Evolutionary conservation across 148 eudicot species (phyloP).

Genomic region (Persicaria tinctoria): DNA sequence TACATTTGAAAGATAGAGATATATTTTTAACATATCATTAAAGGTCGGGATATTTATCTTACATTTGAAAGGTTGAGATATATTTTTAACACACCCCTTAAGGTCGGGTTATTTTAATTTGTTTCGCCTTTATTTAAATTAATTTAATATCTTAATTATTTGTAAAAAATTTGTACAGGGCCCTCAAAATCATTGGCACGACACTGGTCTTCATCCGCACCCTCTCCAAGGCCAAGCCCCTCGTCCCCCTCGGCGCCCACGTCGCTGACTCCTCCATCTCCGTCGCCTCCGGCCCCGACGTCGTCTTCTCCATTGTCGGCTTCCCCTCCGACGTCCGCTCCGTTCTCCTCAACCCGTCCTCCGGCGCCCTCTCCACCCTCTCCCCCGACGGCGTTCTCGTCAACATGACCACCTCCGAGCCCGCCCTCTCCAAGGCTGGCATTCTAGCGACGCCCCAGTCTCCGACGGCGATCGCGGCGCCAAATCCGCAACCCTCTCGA

Average conservation of each 20-base stretch:
- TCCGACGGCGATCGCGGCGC: slow-evolving; percentile 95
- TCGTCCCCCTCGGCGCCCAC: slow-evolving; percentile 52
- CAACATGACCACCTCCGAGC: slow-evolving; percentile 97
- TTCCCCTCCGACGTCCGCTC: slow-evolving; percentile 88
- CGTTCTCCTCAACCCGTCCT: slow-evolving; percentile 47
- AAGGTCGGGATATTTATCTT: too few relatives aligned
- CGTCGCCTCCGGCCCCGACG: slow-evolving; percentile 73
- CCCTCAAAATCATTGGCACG: too few relatives aligned
- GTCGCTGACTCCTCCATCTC: slow-evolving; percentile 47
- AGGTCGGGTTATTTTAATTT: too few relatives aligned
- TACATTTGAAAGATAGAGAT: too few relatives aligned
- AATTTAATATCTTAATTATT: too few relatives aligned
- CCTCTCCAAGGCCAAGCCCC: slow-evolving; percentile 61
- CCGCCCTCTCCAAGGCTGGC: slow-evolving; percentile 56
- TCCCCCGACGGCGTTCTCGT: slow-evolving; percentile 45
- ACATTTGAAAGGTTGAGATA: too few relatives aligned
- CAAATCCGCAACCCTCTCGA: slow-evolving; percentile 41
- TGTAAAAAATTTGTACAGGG: too few relatives aligned
- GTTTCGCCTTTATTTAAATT: too few relatives aligned
- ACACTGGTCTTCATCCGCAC: slow-evolving; percentile 65
- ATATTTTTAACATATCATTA: too few relatives aligned
- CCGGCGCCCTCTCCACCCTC: slow-evolving; percentile 53
- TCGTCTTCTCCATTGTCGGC: slow-evolving; percentile 92
- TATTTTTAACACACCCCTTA: too few relatives aligned
- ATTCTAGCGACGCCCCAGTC: slow-evolving; percentile 78